Evolutionary conservation across 148 eudicot genomes (phyloP).

Genomic region (Euryodendron excelsum): DNA sequence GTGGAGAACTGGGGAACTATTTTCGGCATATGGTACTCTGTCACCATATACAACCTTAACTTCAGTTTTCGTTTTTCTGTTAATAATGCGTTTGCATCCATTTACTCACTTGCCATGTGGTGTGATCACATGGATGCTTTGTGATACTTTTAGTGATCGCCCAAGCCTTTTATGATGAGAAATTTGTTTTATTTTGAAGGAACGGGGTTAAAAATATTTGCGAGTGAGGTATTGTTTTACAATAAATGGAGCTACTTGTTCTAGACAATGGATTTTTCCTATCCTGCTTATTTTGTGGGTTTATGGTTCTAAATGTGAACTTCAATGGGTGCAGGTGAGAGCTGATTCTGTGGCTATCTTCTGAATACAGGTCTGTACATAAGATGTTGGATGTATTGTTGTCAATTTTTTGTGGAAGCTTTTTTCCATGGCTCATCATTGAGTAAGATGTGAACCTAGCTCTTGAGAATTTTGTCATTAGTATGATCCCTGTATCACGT

Average conservation of each 20-base stretch:
- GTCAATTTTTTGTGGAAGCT: not conserved
- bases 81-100: too few relatives aligned
- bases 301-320: not conserved
- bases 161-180: too few relatives aligned
- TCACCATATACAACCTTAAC: too few relatives aligned
- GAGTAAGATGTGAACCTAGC: not conserved
- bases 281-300: not conserved
- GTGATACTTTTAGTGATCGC: not conserved
- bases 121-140: not conserved
- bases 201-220: not conserved
- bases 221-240: not conserved
- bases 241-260: not conserved
- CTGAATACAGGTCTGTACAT: not conserved
- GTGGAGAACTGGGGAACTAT: not conserved
- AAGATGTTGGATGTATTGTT: not conserved
- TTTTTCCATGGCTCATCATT: not conserved
- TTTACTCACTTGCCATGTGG: too few relatives aligned
- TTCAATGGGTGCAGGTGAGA: slow-evolving; percentile 17
- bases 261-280: not conserved
- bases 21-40: too few relatives aligned
- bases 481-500: not conserved
- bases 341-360: slow-evolving; percentile 11
- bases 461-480: slow-evolving; percentile 7
- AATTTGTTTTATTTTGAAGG: not conserved
- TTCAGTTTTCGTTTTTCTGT: too few relatives aligned